These are phyloP conservation scores for Incumbomyces delicatus DNA, from an alignment of 2,329 filamentous ascomycete genomes.

Conservation along the genomic window DNA sequence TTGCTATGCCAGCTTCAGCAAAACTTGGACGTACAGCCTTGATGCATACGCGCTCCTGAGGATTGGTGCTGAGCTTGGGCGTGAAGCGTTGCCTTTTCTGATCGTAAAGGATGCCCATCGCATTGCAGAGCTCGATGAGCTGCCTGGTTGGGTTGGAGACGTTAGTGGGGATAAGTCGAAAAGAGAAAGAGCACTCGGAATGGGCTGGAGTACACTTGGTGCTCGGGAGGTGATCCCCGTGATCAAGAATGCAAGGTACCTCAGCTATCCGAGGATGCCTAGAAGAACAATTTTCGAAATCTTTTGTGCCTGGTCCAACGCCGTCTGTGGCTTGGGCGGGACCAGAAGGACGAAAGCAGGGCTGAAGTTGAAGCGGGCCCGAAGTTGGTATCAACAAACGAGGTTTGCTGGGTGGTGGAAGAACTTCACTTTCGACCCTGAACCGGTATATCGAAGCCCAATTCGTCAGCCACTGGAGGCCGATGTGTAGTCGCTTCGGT, in stretches of 20 bases:
- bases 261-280: background rate
- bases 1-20: conserved; percentile 11
- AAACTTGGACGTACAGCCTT: conserved; percentile 15
- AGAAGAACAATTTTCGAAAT: background rate
- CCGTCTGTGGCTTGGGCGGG: background rate
- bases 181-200: background rate
- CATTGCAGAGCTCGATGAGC: conserved; percentile 11
- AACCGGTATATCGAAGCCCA: too few species aligned
- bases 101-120: background rate
- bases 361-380: background rate
- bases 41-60: conserved; percentile 20
- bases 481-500: too few species aligned
- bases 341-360: background rate
- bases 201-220: background rate
- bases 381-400: background rate
- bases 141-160: conserved; percentile 13
- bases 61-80: conserved; percentile 11
- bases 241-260: background rate
- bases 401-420: too few species aligned
- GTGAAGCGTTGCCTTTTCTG: conserved; percentile 11
- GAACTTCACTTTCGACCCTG: too few species aligned
- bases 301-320: background rate
- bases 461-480: too few species aligned
- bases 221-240: background rate
- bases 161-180: background rate